Base-by-base conservation (phyloP, 1,284 basidiomycete genomes). In the Paramarasmius palmivorus region DNA sequence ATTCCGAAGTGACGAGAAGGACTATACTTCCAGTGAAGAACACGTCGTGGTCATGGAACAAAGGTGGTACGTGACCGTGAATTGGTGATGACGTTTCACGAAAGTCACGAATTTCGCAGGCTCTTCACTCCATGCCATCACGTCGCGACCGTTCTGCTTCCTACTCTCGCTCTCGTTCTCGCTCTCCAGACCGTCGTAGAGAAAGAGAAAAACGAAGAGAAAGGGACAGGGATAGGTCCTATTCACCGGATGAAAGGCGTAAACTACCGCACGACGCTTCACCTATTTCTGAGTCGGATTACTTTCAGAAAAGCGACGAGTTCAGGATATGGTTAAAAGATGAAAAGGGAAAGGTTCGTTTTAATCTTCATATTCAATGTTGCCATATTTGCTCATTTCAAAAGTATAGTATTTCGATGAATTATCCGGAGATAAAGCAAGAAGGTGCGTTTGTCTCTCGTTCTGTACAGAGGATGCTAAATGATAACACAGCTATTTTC, bases 291-390 rank as follows among this genome's bases (percentile, higher is more conserved):
- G 88, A 90, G 61, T 76, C 81, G 0, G 89, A 91, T 63, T 92
- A 92, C 61, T 92, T 90, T 69, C 76, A 83, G 60, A 90, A 88
- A 68, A 88, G 80, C 57, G 80, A 83, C 56, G 90, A 92, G 62
- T 92, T 92, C 64, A 77, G 84, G 57, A 66, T 79, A 41, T 92
- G 90, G 90, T 73, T 92, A 56, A 90, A 84, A 65, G 84, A 88
- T 38, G 87, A 89, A 70, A 90, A 89, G 65, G 74, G 74, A 56
- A 90, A 88, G 79, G 89, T 89, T 49, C 51, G 75, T 63, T 22
- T 50, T 14, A 40, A 15, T 44, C 15, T 37, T 50, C 17, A 22
- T 14, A 65, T 46, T 0, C 39, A 20, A 23, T 7, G 6, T 55
- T 34, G 17, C 47, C 17, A 25, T 14, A 38, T 35, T 14, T 32